Base-by-base conservation (phyloP, 1,284 basidiomycete species). In the Schizophyllum commune region DNA sequence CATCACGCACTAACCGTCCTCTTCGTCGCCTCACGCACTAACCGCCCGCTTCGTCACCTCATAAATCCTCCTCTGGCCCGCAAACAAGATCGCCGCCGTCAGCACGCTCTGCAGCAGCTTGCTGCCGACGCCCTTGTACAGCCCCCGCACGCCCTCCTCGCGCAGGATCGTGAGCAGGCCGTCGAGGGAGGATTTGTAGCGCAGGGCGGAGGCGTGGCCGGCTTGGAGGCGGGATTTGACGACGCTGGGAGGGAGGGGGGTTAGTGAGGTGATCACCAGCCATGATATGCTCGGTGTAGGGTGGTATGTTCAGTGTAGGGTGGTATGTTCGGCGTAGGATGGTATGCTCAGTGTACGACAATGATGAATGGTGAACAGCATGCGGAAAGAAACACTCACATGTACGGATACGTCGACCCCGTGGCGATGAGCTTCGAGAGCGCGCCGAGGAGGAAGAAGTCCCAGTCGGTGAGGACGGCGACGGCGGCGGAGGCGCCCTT, bases 21-120 rank as follows among this genome's bases (percentile, higher is more conserved):
- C 73, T 84, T 89, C 9, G 83, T 85, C 19, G n/a, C 27, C 27
- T 27, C 27, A 27, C 27, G 2, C 3, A 27, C 27, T 27, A 27
- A 27, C 27, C 27, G 27, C 27, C 5, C 27, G 27, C 73, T 84
- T 89, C 9, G 83, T 85, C 19, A 85, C 65, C 66, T 90, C 86
- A 64, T 86, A 91, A 57, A 91, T 83, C 64, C 92, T 80, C 66
- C 86, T 81, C 73, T 96, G 93, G 8, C 88, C 84, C 17, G 87
- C 90, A 68, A 96, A 96, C 65, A 96, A 79, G 68, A 96, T 92
- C 11, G 92, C 92, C 15, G 94, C 94, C 5, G 92, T 95, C 55
- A 96, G 79, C 1, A 96, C 92, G 62, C 91, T 94, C 75, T 97
- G 95, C 5, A 89, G 66, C 11, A 98, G 84, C 75, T 97, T 96